phyloP scores from a whole-genome alignment of 2,329 filamentous ascomycete genomes.

The Juglanconis oblonga region DNA sequence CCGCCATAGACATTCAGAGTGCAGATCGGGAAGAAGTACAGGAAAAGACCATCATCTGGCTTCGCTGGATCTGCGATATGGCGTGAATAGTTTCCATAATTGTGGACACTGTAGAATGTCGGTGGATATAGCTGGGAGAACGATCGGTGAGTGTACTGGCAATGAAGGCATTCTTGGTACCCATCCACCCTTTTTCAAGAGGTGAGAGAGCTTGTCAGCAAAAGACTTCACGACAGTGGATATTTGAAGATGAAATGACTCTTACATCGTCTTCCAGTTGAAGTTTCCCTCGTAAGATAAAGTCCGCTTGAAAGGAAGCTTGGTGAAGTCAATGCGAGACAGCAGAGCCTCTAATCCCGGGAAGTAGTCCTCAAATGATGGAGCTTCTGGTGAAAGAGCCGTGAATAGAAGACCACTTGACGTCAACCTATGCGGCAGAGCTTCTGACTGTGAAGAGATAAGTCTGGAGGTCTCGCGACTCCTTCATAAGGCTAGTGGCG shows the following conservation, averaged over 20 bases:
- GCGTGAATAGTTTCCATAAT: conserved; percentile 53
- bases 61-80: conserved; percentile 53
- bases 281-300: conserved; percentile 55
- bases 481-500: neutral
- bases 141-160: conserved; percentile 55
- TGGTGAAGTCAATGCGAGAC: conserved; percentile 49
- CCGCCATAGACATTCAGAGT: conserved; percentile 57
- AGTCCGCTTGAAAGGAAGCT: conserved; percentile 47
- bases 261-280: conserved; percentile 55
- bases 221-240: neutral
- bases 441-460: neutral
- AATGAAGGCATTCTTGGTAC: conserved; percentile 58
- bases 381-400: conserved; percentile 45
- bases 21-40: conserved; percentile 56
- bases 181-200: conserved; percentile 41
- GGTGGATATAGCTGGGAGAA: conserved; percentile 54
- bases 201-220: neutral
- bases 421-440: conserved; percentile 32
- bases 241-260: neutral
- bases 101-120: conserved; percentile 52
- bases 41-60: conserved; percentile 50
- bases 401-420: conserved; percentile 51
- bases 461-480: neutral
- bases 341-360: conserved; percentile 47
- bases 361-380: conserved; percentile 51